phyloP scores from a whole-genome alignment of 164 flowering plant genomes.

The Kalanchoe fedtschenkoi region DNA sequence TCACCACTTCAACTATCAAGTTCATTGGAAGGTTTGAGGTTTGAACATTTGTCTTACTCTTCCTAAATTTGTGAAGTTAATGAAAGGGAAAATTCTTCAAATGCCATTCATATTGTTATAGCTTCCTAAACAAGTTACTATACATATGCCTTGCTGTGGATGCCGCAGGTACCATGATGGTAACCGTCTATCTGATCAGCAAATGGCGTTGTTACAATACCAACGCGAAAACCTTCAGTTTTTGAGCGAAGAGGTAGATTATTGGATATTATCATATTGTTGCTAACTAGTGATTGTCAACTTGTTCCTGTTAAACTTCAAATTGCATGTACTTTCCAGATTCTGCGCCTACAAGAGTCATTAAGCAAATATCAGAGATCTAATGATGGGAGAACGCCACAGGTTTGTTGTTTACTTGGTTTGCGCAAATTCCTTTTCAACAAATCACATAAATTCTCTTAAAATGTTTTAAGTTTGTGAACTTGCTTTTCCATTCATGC shows the following conservation, averaged over 20 bases:
- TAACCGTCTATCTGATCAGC: conserved; percentile 96
- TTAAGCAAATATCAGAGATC: conserved; percentile 88
- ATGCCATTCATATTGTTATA: neutral
- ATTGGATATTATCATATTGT: neutral
- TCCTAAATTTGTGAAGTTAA: neutral
- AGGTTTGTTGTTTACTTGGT: conserved; percentile 32
- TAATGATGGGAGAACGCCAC: conserved; percentile 80
- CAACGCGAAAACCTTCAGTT: conserved; percentile 95
- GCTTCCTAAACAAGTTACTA: neutral
- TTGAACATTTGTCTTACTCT: neutral
- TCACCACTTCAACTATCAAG: conserved; percentile 92
- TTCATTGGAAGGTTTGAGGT: conserved; percentile 84
- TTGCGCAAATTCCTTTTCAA: neutral
- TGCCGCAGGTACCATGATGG: conserved; percentile 79
- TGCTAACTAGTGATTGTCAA: neutral
- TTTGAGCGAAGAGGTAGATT: conserved; percentile 85
- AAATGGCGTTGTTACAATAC: conserved; percentile 95
- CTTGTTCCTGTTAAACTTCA: neutral
- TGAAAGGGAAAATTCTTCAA: neutral
- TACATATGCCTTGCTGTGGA: conserved; percentile 5
- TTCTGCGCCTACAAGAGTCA: conserved; percentile 90
- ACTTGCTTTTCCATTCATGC: neutral
- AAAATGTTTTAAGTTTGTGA: neutral
- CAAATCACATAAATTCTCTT: neutral
- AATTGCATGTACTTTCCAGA: conserved; percentile 21